phyloP scores from a whole-genome alignment of 1,284 basidiomycete species.

The Clitocybe nebularis region DNA sequence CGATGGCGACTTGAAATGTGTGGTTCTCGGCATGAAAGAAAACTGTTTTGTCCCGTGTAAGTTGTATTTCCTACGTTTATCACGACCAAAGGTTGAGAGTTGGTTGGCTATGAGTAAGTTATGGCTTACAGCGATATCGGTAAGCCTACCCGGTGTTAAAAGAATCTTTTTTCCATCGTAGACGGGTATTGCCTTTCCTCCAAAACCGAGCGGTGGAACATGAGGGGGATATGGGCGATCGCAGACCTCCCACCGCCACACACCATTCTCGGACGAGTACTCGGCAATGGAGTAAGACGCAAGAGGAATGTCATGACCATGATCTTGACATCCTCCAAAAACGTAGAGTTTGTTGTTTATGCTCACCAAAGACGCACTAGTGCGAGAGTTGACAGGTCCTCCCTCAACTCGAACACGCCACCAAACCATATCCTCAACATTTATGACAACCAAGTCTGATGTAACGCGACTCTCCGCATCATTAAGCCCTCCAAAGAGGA shows the following conservation, averaged over 20 bases:
- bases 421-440: conserved; percentile 19
- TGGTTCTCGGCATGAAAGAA: conserved; percentile 35
- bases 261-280: conserved; percentile 4
- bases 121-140: conserved; percentile 4
- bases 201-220: conserved; percentile 12
- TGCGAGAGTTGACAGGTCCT: conserved; percentile 15
- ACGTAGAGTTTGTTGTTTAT: conserved; percentile 21
- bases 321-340: conserved; percentile 23
- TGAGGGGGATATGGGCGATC: conserved; percentile 12
- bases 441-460: conserved; percentile 18
- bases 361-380: conserved; percentile 19
- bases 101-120: too few relatives aligned
- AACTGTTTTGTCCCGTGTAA: conserved; percentile 21
- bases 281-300: conserved; percentile 16
- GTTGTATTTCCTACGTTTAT: neutral
- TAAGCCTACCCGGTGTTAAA: conserved; percentile 18
- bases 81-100: neutral
- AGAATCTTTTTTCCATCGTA: conserved; percentile 24
- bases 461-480: conserved; percentile 1
- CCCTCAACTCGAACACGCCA: conserved; percentile 21
- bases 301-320: conserved; percentile 8
- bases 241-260: conserved; percentile 16
- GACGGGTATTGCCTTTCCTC: conserved; percentile 16
- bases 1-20: conserved; percentile 1
- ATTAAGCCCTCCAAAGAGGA: conserved; percentile 24